Base-by-base conservation (phyloP, 805 yeast species). In the Candida pseudoglaebosa region DNA sequence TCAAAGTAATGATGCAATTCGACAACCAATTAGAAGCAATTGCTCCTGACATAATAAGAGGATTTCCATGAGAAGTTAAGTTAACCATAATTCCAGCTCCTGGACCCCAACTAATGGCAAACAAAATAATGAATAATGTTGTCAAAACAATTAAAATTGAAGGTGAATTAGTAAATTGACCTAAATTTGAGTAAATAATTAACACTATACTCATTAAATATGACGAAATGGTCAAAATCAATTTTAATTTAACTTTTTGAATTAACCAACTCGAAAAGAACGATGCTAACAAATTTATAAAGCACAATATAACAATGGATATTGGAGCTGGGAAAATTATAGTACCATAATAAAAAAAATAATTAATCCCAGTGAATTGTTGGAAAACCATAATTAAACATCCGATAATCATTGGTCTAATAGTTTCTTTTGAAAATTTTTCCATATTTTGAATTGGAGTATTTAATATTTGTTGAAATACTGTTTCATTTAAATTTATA, bases 71-170 rank as follows among this genome's bases (percentile, higher is more conserved):
- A n/a, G 57, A 50, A 13, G 57, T 29, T 9, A 49, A 47, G 39
- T 49, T 54, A 37, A 50, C 49, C 22, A 55, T 12, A 29, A 59
- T 47, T 3, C 59, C 59, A 12, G 53, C 43, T 16, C 61, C 45
- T 3, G 67, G 65, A 4, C 68, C 67, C 69, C 68, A 62, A 34
- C 54, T 48, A 12, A 45, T 33, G 6, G 65, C 52, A 38, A 56
- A 58, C 4, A 41, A 40, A 12, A 56, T 37, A 24, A 56, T 44
- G 31, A 49, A 56, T 6, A 42, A n/a, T 16, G 52, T 47, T 5
- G 48, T 49, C 7, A 52, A 31, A 9, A 43, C 39, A 10, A 55
- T 43, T 34, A 56, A 37, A 4, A 45, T 29, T 14, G 33, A 21
- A 4, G 42, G 9, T 17, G 12, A 4, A 10, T 17, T 8, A 9